Evolutionary conservation across 2,329 filamentous ascomycete genomes (phyloP).

Genomic region (Metarhizium anisopliae): DNA sequence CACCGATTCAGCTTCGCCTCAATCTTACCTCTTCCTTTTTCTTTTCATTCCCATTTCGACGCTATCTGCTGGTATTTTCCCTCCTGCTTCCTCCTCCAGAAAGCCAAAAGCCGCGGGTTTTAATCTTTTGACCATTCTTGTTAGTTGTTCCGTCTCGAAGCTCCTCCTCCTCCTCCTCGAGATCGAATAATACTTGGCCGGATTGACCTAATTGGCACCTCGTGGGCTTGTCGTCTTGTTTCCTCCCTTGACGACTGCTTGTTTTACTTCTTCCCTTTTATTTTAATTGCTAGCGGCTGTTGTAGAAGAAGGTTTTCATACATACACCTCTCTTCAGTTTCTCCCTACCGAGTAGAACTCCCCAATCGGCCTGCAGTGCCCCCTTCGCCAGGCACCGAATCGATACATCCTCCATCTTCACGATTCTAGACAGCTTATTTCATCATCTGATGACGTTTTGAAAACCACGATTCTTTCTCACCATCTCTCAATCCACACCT

Average conservation of each 20-base stretch:
- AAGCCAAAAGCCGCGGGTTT: not conserved
- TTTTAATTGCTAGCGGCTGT: slow-evolving; percentile 3
- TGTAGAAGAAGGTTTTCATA: slow-evolving; percentile 4
- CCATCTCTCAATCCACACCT: not conserved
- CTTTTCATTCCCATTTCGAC: not conserved
- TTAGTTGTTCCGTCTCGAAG: slow-evolving; percentile 4
- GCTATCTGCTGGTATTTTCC: not conserved
- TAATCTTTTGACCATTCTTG: not conserved
- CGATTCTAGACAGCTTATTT: not conserved
- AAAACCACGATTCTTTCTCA: not conserved
- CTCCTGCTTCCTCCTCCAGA: not conserved
- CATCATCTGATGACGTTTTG: slow-evolving; percentile 1
- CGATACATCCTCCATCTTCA: slow-evolving; percentile 1
- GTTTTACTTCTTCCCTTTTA: not conserved
- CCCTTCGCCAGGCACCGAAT: not conserved
- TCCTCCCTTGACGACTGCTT: slow-evolving; percentile 4
- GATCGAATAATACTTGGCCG: slow-evolving; percentile 1
- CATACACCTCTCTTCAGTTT: slow-evolving; percentile 12
- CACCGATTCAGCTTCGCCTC: not conserved
- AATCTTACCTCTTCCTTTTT: not conserved
- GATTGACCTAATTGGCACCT: not conserved
- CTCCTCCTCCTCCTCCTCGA: slow-evolving; percentile 8
- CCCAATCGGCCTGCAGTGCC: not conserved
- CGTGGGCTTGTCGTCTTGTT: slow-evolving; percentile 3
- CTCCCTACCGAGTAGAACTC: slow-evolving; percentile 5